Conservation (phyloP, 2,329 filamentous ascomycete genomes). For the Cercospora sp. region DNA sequence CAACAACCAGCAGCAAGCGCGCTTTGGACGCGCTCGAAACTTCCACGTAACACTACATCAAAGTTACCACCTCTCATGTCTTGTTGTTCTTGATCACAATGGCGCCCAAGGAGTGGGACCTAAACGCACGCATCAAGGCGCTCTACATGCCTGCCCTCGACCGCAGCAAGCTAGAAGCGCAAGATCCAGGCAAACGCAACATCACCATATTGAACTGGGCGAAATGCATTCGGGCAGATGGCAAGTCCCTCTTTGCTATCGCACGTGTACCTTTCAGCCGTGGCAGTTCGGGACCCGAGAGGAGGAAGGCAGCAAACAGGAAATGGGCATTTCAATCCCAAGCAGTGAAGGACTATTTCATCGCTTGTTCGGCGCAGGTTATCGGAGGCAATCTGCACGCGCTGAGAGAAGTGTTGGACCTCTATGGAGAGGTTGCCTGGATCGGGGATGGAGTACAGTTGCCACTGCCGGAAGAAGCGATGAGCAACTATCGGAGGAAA, state of each 20-base stretch:
- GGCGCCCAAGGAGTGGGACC: background rate
- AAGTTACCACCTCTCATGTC: too few species aligned
- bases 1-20: background rate
- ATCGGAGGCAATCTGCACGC: too few species aligned
- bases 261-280: background rate
- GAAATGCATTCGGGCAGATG: background rate
- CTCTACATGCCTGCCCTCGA: background rate
- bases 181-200: background rate
- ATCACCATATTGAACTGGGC: background rate
- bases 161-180: background rate
- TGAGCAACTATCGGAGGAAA: too few species aligned
- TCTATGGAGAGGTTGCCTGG: too few species aligned
- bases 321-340: background rate
- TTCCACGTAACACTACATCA: background rate
- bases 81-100: background rate
- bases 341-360: background rate
- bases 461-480: too few species aligned
- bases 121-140: background rate
- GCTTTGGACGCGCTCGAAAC: background rate
- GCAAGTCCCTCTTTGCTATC: background rate
- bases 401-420: too few species aligned
- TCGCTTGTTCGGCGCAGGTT: too few species aligned
- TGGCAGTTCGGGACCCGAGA: background rate
- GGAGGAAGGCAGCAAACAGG: background rate
- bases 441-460: too few species aligned